These are phyloP conservation scores for Aegilops speltoides DNA, from an alignment of 176 grass and related monocot genomes.

Conservation along the genomic window DNA sequence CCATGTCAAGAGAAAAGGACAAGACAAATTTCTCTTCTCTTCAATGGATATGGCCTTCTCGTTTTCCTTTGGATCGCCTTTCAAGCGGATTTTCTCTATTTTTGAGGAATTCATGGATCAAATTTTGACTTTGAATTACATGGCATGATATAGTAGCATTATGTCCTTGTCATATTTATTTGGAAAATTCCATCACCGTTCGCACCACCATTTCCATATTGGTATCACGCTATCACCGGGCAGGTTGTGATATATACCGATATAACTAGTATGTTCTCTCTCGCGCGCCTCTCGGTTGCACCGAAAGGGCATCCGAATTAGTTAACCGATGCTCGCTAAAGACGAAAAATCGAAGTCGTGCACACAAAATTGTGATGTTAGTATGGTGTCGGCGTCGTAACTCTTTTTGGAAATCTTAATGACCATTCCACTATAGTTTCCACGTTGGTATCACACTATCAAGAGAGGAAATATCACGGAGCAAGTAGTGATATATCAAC, in stretches of 20 bases:
- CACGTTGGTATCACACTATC: not conserved
- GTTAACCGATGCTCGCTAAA: not conserved
- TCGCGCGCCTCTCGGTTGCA: not conserved
- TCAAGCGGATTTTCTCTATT: not conserved
- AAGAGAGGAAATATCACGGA: not conserved
- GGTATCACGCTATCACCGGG: not conserved
- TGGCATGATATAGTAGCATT: not conserved
- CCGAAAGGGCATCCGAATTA: not conserved
- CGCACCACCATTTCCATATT: not conserved
- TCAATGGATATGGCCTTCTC: not conserved
- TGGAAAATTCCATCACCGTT: not conserved
- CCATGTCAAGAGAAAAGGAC: not conserved
- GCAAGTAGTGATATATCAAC: not conserved
- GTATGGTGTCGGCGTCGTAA: not conserved
- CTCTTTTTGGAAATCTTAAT: not conserved
- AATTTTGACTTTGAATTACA: not conserved
- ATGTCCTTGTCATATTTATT: not conserved
- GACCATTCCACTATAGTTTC: not conserved
- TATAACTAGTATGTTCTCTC: not conserved
- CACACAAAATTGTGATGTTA: too few relatives aligned
- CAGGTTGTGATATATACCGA: not conserved
- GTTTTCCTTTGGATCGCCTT: not conserved
- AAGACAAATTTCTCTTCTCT: not conserved
- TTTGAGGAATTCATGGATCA: not conserved
- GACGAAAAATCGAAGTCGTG: not conserved